Conservation (phyloP, 202 grass and related monocot species). For the Panicum hallii region DNA sequence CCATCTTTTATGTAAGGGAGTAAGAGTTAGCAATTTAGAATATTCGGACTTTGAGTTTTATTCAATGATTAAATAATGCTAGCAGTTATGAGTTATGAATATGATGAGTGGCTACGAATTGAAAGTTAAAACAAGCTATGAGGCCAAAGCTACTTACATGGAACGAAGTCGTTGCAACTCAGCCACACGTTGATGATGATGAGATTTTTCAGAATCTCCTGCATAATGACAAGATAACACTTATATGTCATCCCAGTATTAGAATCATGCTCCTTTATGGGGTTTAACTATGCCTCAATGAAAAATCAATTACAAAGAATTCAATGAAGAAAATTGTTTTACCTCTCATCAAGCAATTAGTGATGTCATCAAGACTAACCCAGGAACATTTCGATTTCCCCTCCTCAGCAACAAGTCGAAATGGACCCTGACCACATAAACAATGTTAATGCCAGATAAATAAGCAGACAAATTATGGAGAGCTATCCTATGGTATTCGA, state of each 20-base stretch:
- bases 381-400: slow-evolving; percentile 99
- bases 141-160: slow-evolving; percentile 66
- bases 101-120: neutral
- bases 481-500: neutral
- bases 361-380: slow-evolving; percentile 98
- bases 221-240: slow-evolving; percentile 31
- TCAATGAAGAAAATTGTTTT: neutral
- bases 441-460: slow-evolving; percentile 13
- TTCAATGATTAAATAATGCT: slow-evolving; percentile 18
- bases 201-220: slow-evolving; percentile 99
- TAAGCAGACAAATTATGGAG: slow-evolving; percentile 29
- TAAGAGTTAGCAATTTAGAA: slow-evolving; percentile 27
- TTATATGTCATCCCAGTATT: slow-evolving; percentile 7
- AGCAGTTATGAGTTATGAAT: slow-evolving; percentile 7
- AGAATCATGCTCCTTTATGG: slow-evolving; percentile 21
- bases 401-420: slow-evolving; percentile 97
- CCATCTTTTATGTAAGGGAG: slow-evolving; percentile 8
- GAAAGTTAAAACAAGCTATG: slow-evolving; percentile 25
- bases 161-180: slow-evolving; percentile 97
- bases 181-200: slow-evolving; percentile 86
- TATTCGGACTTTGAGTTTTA: slow-evolving; percentile 21
- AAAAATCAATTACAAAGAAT: slow-evolving; percentile 22
- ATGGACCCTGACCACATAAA: slow-evolving; percentile 69
- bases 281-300: neutral
- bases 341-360: slow-evolving; percentile 96